A percentile compares a stretch with the other conserved stretches of the same genome.
phyloP scores from a whole-genome alignment of 1,284 basidiomycete species.

The Ustilago bromivora region DNA sequence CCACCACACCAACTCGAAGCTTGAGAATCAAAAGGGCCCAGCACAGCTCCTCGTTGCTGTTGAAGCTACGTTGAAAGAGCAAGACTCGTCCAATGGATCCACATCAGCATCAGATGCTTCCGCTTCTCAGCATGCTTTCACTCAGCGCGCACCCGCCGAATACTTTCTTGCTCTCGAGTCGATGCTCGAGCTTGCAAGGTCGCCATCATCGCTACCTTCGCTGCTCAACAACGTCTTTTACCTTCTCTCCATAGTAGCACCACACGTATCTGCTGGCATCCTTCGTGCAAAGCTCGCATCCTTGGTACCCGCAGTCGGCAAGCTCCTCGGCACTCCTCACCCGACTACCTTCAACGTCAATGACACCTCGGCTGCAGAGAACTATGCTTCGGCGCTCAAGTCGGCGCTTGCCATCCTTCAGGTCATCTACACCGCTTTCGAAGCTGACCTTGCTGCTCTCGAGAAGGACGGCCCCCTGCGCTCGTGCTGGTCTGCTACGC shows the following conservation, averaged over 20 bases:
- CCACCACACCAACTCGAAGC: conserved; percentile 82
- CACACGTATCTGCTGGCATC: conserved; percentile 57
- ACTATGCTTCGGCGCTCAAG: conserved; percentile 72
- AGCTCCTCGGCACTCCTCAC: conserved; percentile 61
- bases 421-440: conserved; percentile 77
- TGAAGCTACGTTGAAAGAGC: conserved; percentile 86
- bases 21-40: conserved; percentile 88
- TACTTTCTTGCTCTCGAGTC: conserved; percentile 66
- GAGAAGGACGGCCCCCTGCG: conserved; percentile 54
- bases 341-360: conserved; percentile 50
- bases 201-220: conserved; percentile 36
- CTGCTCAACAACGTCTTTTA: conserved; percentile 61
- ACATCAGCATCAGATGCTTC: conserved; percentile 73
- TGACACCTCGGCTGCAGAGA: conserved; percentile 80
- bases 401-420: conserved; percentile 81
- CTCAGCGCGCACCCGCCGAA: conserved; percentile 54
- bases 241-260: conserved; percentile 63
- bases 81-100: conserved; percentile 73
- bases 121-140: conserved; percentile 77
- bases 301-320: conserved; percentile 55
- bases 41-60: conserved; percentile 89
- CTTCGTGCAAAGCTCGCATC: conserved; percentile 57
- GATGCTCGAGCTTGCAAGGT: conserved; percentile 53
- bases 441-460: conserved; percentile 72
- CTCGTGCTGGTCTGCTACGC: conserved; percentile 75